Base-by-base conservation (phyloP, 2,329 filamentous ascomycete genomes). In the Pezicula rhizophila region DNA sequence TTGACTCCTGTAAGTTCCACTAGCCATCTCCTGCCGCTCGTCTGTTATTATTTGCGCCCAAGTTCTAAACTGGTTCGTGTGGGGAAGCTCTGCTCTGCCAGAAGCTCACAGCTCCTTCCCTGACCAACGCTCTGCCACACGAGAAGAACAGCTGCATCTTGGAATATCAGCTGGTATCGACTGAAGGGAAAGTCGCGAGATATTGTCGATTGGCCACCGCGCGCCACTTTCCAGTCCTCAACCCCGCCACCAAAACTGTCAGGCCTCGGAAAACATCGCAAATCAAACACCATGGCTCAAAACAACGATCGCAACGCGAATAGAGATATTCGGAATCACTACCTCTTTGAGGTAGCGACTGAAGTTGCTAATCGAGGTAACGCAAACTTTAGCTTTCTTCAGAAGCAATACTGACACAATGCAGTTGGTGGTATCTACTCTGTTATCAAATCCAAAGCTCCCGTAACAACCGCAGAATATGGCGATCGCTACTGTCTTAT, bases 391-490 rank as follows among this genome's bases (percentile, higher is more conserved):
- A 42, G n/a, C 4, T 4, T 2, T n/a, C 34, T 43, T 38, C 40
- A 25, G 20, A 15, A 41, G 31, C 4, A n/a, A 7, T 46, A 35
- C 53, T 61, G 41, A 59, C 44, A 2, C 23, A 5, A 6, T 18
- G 33, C 38, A 95, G 93, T 99, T 53, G 93, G 93, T 65, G 93
- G 93, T 62, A 99, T 99, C 72, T 99, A 99, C 77, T 97, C 92
- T 14, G 93, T 99, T 57, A 84, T 99, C 71, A 99, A 99, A 72
- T 99, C 93, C 53, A 99, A 99, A 71, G 92, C 93, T 34, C 92
- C 93, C 45, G 93, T 97, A 53, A 97, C 93, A 39, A 96, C 92
- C 1, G 90, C 90, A 53, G 93, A 99, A 70, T 99, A 97, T 93
- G 93, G 93, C 70, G 90, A 96, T 52, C 83, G 89, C 58, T 99